Conservation (phyloP, 257 asterid species). For the Eustoma russellianum region DNA sequence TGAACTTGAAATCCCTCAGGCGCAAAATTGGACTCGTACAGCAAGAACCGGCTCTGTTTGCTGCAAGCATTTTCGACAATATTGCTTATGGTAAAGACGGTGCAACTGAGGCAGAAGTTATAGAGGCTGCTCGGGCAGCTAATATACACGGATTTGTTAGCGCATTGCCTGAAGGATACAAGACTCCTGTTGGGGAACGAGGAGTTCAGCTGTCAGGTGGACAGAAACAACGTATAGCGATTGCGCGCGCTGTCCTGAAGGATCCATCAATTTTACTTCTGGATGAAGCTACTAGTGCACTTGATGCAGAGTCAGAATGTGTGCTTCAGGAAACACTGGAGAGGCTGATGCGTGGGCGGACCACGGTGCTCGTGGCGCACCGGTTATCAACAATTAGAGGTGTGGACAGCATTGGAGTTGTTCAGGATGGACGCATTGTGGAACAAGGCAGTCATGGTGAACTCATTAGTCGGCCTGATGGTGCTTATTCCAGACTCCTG, state of each 20-base stretch:
- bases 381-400: slow-evolving; percentile 82
- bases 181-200: slow-evolving; percentile 77
- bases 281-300: slow-evolving; percentile 98
- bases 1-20: slow-evolving; percentile 69
- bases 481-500: slow-evolving; percentile 78
- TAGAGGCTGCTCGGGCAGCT: slow-evolving; percentile 84
- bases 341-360: slow-evolving; percentile 85
- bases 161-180: slow-evolving; percentile 81
- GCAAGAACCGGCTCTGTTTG: slow-evolving; percentile 94
- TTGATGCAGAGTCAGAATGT: slow-evolving; percentile 86
- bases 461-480: slow-evolving; percentile 69
- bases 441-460: slow-evolving; percentile 93
- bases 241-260: slow-evolving; percentile 88
- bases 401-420: slow-evolving; percentile 78
- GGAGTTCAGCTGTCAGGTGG: slow-evolving; percentile 98
- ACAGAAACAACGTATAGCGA: slow-evolving; percentile 88
- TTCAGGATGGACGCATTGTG: slow-evolving; percentile 84
- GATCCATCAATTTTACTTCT: slow-evolving; percentile 81
- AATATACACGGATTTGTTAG: slow-evolving; percentile 78
- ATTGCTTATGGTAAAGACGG: slow-evolving; percentile 92
- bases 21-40: slow-evolving; percentile 81
- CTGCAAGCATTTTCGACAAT: slow-evolving; percentile 82
- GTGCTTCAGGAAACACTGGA: slow-evolving; percentile 89
- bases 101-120: slow-evolving; percentile 73
- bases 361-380: slow-evolving; percentile 89